Evolutionary conservation across 2,329 filamentous ascomycete genomes (phyloP).

Genomic region (Alternaria sp.): DNA sequence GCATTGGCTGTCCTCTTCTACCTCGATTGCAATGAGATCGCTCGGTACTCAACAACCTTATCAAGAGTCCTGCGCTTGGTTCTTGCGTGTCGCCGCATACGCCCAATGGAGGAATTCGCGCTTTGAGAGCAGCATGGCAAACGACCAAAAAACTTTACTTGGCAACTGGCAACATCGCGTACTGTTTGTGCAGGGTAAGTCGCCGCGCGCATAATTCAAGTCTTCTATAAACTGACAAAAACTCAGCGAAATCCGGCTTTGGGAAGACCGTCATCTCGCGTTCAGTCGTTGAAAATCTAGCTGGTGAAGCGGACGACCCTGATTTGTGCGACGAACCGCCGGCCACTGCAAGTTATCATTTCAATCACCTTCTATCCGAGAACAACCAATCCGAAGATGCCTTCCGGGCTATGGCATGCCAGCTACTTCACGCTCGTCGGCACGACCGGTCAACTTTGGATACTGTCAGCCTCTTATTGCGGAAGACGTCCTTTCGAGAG

Average conservation of each 20-base stretch:
- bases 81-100: constrained; percentile 28
- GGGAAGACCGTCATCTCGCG: constrained; percentile 38
- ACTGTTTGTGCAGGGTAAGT: constrained; percentile 39
- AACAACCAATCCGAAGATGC: constrained; percentile 27
- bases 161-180: constrained; percentile 36
- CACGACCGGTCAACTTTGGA: constrained; percentile 33
- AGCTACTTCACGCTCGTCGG: constrained; percentile 34
- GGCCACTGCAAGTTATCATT: constrained; percentile 33
- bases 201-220: too few species aligned
- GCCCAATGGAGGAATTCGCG: constrained; percentile 29
- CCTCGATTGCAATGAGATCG: constrained; percentile 15
- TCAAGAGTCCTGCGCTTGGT: constrained; percentile 34
- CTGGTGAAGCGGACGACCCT: constrained; percentile 24
- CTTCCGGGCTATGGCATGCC: constrained; percentile 31
- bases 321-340: constrained; percentile 32
- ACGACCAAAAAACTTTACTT: constrained; percentile 20
- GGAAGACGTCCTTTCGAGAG: constrained; percentile 29
- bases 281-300: constrained; percentile 31
- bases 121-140: constrained; percentile 27
- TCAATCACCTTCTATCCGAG: constrained; percentile 23
- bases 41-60: constrained; percentile 13
- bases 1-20: constrained; percentile 31
- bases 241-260: constrained; percentile 36
- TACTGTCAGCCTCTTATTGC: constrained; percentile 34
- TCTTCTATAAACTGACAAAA: constrained; percentile 4